A percentile compares a stretch with the other conserved stretches of the same genome.
These are phyloP conservation scores for Diaporthe velutina DNA, from an alignment of 2,329 filamentous ascomycete species.

Conservation along the genomic window DNA sequence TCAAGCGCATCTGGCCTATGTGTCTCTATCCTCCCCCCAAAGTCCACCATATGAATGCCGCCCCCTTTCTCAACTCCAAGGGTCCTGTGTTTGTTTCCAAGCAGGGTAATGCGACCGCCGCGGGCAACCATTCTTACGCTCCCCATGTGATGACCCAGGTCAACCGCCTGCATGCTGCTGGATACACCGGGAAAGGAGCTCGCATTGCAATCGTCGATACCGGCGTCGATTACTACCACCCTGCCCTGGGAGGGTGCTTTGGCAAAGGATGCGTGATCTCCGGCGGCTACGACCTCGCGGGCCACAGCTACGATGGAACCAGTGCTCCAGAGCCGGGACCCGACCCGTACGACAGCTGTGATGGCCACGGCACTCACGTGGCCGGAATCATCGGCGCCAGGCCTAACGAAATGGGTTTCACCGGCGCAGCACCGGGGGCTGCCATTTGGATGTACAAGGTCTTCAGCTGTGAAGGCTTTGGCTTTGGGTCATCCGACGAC, in stretches of 20 bases:
- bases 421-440: constrained; percentile 56
- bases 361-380: constrained; percentile 60
- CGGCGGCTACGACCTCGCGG: constrained; percentile 61
- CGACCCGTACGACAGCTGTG: constrained; percentile 54
- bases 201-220: constrained; percentile 57
- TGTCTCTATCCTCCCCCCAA: constrained; percentile 39
- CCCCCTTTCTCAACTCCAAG: background rate
- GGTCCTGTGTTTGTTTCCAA: background rate
- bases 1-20: constrained; percentile 50
- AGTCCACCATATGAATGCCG: background rate
- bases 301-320: constrained; percentile 48
- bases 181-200: constrained; percentile 60
- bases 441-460: constrained; percentile 56
- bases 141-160: constrained; percentile 52
- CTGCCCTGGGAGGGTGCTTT: constrained; percentile 65
- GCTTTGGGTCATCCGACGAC: constrained; percentile 48
- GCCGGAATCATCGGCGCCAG: constrained; percentile 61
- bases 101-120: background rate
- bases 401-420: constrained; percentile 52
- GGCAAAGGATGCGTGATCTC: constrained; percentile 61
- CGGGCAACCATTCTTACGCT: constrained; percentile 37
- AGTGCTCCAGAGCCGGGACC: constrained; percentile 50
- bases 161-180: constrained; percentile 56
- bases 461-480: constrained; percentile 47
- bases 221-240: constrained; percentile 62